phyloP scores from a whole-genome alignment of 306 rosid genomes.

The Castanospermum australe region DNA sequence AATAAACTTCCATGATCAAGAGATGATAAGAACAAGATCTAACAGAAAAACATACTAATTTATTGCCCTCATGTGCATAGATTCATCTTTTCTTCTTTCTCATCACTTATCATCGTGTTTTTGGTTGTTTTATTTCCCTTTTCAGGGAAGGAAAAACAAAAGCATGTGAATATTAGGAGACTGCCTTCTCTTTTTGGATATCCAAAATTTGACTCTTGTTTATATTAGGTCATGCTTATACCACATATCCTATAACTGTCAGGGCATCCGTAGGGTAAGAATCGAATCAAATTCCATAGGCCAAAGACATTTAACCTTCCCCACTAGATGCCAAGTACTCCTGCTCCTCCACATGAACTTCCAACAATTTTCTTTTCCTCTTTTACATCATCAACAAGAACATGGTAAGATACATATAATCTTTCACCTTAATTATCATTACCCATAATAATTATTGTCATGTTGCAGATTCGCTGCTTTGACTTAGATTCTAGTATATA shows the following conservation, averaged over 20 bases:
- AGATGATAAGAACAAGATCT: constrained; percentile 34
- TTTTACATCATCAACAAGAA: constrained; percentile 29
- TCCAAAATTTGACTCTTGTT: constrained; percentile 26
- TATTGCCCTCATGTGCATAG: constrained; percentile 57
- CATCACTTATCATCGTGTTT: constrained; percentile 24
- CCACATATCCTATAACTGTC: constrained; percentile 12
- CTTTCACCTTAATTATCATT: constrained; percentile 27
- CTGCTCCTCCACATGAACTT: constrained; percentile 36
- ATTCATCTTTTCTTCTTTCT: constrained; percentile 28
- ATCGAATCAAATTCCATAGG: constrained; percentile 11
- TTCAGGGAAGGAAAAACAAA: constrained; percentile 24
- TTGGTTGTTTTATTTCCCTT: constrained; percentile 17
- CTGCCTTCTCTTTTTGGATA: constrained; percentile 27
- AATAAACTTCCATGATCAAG: background rate
- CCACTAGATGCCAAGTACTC: constrained; percentile 31
- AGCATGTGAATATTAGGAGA: constrained; percentile 40
- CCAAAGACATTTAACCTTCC: constrained; percentile 40
- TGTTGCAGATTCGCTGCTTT: constrained; percentile 5
- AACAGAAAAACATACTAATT: constrained; percentile 42
- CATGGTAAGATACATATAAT: constrained; percentile 22
- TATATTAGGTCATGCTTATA: constrained; percentile 40
- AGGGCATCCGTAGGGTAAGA: constrained; percentile 6
- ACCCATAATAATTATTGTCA: background rate
- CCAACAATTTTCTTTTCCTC: background rate
- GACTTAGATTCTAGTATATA: background rate